A percentile compares a stretch with the other conserved stretches of the same genome.
phyloP scores from a whole-genome alignment of 805 yeast species.

The Metschnikowia lunata region DNA sequence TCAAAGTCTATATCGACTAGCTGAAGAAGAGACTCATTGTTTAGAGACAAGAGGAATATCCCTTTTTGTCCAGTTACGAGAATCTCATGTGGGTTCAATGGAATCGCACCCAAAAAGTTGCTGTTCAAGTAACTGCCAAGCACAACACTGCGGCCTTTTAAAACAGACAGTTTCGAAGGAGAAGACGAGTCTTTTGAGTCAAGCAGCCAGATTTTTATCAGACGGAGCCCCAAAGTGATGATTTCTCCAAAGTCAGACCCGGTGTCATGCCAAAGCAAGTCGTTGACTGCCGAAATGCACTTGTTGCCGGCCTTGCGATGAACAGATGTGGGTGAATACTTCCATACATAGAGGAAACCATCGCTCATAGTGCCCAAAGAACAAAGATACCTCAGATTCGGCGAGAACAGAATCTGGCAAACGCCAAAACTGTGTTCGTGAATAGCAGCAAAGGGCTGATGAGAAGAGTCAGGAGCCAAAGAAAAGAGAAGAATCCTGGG shows the following conservation, averaged over 20 bases:
- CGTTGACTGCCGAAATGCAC: constrained; percentile 57
- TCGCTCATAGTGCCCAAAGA: constrained; percentile 68
- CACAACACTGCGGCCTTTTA: constrained; percentile 58
- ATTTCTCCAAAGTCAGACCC: constrained; percentile 24
- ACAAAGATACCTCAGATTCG: constrained; percentile 51
- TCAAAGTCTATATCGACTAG: constrained; percentile 1
- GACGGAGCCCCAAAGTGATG: constrained; percentile 58
- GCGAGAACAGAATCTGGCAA: constrained; percentile 50
- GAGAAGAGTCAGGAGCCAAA: constrained; percentile 44
- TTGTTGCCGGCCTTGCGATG: constrained; percentile 48
- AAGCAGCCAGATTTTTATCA: constrained; percentile 58
- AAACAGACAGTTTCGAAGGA: constrained; percentile 6
- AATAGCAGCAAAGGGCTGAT: constrained; percentile 49
- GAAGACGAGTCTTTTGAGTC: constrained; percentile 10
- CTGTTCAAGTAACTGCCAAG: constrained; percentile 46
- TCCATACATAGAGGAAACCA: constrained; percentile 66
- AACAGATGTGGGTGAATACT: constrained; percentile 19
- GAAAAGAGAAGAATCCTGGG: constrained; percentile 63
- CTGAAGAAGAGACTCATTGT: constrained; percentile 20
- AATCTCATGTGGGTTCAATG: constrained; percentile 33
- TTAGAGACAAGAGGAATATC: constrained; percentile 24
- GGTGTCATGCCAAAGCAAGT: constrained; percentile 50
- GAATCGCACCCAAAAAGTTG: constrained; percentile 43
- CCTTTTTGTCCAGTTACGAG: constrained; percentile 31
- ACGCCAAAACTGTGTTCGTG: constrained; percentile 67